phyloP scores from a whole-genome alignment of 257 asterid species.

The Verbascum thapsus region DNA sequence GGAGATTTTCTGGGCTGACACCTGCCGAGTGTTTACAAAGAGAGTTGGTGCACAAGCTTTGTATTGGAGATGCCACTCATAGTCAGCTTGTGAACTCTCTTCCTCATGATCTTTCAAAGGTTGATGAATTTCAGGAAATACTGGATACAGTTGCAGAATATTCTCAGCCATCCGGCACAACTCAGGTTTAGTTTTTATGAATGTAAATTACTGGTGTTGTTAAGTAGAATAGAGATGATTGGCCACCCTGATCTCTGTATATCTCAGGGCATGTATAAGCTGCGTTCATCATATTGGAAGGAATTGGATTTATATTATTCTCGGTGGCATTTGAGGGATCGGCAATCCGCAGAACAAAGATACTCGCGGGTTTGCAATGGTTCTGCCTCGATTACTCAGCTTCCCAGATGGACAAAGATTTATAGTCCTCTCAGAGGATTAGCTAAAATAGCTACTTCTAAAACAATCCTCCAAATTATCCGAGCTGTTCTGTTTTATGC shows the following conservation, averaged over 20 bases:
- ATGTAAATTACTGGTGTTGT: conserved; percentile 9
- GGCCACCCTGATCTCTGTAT: conserved; percentile 32
- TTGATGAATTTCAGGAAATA: conserved; percentile 75
- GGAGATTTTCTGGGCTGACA: conserved; percentile 87
- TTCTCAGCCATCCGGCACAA: conserved; percentile 93
- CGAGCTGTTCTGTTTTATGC: conserved; percentile 85
- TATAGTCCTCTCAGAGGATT: conserved; percentile 79
- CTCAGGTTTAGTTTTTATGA: conserved; percentile 64
- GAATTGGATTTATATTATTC: conserved; percentile 95
- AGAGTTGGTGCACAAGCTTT: conserved; percentile 80
- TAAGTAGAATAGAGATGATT: conserved; percentile 6
- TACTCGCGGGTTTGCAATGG: conserved; percentile 75
- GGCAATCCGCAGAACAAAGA: conserved; percentile 92
- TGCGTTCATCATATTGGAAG: conserved; percentile 71
- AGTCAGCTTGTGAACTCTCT: conserved; percentile 93
- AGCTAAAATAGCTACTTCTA: conserved; percentile 88
- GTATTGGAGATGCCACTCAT: conserved; percentile 85
- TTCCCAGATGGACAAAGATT: conserved; percentile 86
- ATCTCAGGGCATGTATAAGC: conserved; percentile 85
- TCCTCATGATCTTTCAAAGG: conserved; percentile 81
- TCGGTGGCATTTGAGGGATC: conserved; percentile 91
- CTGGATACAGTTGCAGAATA: conserved; percentile 79
- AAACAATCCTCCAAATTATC: conserved; percentile 66
- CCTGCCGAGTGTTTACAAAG: conserved; percentile 77
- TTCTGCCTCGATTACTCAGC: conserved; percentile 79